Conservation (phyloP, 345 rosid species). For the Citropsis articulata region DNA sequence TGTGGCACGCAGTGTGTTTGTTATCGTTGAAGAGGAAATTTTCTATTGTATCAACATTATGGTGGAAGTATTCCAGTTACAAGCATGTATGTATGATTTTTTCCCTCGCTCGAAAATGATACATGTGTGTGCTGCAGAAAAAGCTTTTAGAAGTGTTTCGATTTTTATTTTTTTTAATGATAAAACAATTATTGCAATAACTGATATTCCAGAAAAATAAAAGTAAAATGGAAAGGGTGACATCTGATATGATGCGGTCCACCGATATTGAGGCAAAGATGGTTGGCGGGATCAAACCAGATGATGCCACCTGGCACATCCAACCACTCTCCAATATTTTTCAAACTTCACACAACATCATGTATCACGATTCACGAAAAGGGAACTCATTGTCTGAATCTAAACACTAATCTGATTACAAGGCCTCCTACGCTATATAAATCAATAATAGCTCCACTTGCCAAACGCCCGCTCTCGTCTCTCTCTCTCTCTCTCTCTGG, state of each 20-base stretch:
- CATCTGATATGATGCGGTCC: neutral
- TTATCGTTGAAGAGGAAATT: too few species aligned
- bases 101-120: too few species aligned
- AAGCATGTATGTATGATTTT: too few species aligned
- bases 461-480: neutral
- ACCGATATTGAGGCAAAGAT: neutral
- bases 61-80: too few species aligned
- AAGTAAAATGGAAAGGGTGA: neutral
- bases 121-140: too few species aligned
- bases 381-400: neutral
- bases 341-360: neutral
- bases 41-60: too few species aligned
- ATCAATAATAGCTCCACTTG: neutral
- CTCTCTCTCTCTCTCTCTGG: too few species aligned
- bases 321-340: neutral
- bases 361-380: neutral
- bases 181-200: neutral
- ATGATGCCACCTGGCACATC: conserved; percentile 1
- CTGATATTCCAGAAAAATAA: neutral
- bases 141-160: too few species aligned
- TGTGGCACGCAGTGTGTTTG: too few species aligned
- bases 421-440: neutral
- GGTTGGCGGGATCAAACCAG: neutral
- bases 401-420: neutral
- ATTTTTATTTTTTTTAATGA: too few species aligned